Evolutionary conservation across 352 stramenopile species (phyloP).

Genomic region (Pythium volutum): DNA sequence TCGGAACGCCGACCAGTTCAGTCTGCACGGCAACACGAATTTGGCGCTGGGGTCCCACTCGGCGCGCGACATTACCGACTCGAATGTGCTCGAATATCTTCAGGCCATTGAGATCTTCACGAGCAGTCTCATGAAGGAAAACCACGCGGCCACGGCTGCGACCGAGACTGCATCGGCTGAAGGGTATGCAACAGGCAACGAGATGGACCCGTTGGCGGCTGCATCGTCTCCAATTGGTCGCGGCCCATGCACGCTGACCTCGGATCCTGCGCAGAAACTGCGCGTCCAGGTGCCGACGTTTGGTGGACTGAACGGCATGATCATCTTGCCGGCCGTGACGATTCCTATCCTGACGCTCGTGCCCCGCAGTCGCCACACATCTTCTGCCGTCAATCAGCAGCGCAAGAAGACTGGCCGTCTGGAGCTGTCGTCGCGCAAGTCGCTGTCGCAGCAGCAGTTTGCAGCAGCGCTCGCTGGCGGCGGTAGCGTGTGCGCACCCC

Average conservation of each 20-base stretch:
- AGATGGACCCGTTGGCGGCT: neutral
- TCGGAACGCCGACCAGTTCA: slow-evolving; percentile 37
- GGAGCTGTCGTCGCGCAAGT: slow-evolving; percentile 40
- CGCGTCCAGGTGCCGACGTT: slow-evolving; percentile 56
- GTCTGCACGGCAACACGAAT: slow-evolving; percentile 22
- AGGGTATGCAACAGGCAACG: neutral
- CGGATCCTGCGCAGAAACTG: slow-evolving; percentile 50
- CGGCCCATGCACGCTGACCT: slow-evolving; percentile 47
- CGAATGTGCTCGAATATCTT: slow-evolving; percentile 75
- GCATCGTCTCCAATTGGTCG: slow-evolving; percentile 38
- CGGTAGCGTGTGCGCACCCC: neutral
- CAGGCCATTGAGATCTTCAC: slow-evolving; percentile 73
- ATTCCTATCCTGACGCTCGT: slow-evolving; percentile 8
- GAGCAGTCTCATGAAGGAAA: slow-evolving; percentile 54
- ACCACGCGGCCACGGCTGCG: slow-evolving; percentile 21
- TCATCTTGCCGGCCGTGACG: slow-evolving; percentile 41
- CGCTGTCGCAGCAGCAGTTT: slow-evolving; percentile 45
- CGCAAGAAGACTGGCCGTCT: slow-evolving; percentile 35
- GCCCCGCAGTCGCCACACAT: neutral
- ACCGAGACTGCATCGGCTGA: neutral
- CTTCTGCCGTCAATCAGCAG: slow-evolving; percentile 13
- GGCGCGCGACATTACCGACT: slow-evolving; percentile 48
- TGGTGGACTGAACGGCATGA: slow-evolving; percentile 51
- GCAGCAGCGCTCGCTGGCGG: slow-evolving; percentile 26
- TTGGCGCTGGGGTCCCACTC: slow-evolving; percentile 28